Base-by-base conservation (phyloP, 805 yeast species). In the Ogataea glucozyma region DNA sequence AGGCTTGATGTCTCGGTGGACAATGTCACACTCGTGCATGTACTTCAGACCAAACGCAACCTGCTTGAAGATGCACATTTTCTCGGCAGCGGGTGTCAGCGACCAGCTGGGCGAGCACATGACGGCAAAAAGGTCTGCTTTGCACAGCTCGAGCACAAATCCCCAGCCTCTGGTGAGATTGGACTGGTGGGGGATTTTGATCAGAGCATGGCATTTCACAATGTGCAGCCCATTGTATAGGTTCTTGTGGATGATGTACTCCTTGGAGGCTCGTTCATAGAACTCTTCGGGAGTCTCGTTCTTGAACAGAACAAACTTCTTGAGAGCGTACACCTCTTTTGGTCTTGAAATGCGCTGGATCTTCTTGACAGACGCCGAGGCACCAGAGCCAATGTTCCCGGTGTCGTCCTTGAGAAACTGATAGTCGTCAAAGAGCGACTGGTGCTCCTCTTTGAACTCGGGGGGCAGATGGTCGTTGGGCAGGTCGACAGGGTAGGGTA, bases 1-100 rank as follows among this genome's bases (percentile, higher is more conserved):
- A 6, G 98, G 98, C 67, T 91, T 91, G 58, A 91, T 72, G 64
- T 91, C 99, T 45, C 98, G 76, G 63, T 91, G 98, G 14, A 90
- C 97, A 56, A 91, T 85, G 65, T 90, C 80, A 53, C 74, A 69
- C 29, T 73, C 70, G 61, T 91, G 99, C 48, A 91, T 70, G 52
- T 69, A 83, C 51, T 75, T 78, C 22, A 85, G 57, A 7, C 88
- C 95, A 50, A 73, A 71, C 2, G 78, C 73, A 30, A 83, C 69
- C 59, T 85, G 95, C 60, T 85, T 85, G 64, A 85, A 85, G n/a
- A 84, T 51, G 60, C 91, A 85, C 50, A 70, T 74, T 49, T 78
- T 79, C 56, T 85, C 90, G 22, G 51, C 58, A 2, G 75, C 47
- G 10, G 76, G 70, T 1, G 72, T 50, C 30, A 73, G 53, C 52